Conservation (phyloP, 441 rosid genomes). For the Euphorbia schlechtendalii region DNA sequence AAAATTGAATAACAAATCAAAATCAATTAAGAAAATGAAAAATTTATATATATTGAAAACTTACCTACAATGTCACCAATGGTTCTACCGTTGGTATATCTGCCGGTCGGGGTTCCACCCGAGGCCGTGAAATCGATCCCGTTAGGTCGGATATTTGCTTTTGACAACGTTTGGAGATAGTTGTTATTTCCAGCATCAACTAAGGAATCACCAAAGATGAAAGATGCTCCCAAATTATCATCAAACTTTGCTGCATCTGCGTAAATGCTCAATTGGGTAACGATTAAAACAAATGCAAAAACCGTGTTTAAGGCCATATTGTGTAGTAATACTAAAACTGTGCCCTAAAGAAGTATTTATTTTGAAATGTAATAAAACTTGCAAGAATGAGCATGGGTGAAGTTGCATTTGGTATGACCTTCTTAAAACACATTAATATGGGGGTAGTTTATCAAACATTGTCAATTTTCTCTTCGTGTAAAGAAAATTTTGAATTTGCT, state of each 20-base stretch:
- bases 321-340: background rate
- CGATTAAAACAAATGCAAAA: constrained; percentile 16
- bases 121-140: constrained; percentile 75
- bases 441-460: constrained; percentile 46
- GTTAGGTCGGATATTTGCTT: constrained; percentile 69
- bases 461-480: constrained; percentile 21
- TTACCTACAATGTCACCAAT: constrained; percentile 84
- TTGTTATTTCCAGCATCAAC: constrained; percentile 95
- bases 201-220: constrained; percentile 83
- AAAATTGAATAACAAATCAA: background rate
- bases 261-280: constrained; percentile 17
- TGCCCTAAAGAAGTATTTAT: constrained; percentile 15
- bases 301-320: constrained; percentile 25
- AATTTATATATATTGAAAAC: background rate
- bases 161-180: constrained; percentile 66
- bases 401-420: constrained; percentile 50
- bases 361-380: constrained; percentile 38
- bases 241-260: constrained; percentile 33
- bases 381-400: constrained; percentile 22
- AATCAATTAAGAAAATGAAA: too few species aligned
- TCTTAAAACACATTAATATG: constrained; percentile 11
- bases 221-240: constrained; percentile 55
- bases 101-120: constrained; percentile 75
- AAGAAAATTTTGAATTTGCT: constrained; percentile 20
- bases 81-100: constrained; percentile 87